Evolutionary conservation across 371 early-diverging fungal genomes (phyloP).

Genomic region (Mucor saturninus): DNA sequence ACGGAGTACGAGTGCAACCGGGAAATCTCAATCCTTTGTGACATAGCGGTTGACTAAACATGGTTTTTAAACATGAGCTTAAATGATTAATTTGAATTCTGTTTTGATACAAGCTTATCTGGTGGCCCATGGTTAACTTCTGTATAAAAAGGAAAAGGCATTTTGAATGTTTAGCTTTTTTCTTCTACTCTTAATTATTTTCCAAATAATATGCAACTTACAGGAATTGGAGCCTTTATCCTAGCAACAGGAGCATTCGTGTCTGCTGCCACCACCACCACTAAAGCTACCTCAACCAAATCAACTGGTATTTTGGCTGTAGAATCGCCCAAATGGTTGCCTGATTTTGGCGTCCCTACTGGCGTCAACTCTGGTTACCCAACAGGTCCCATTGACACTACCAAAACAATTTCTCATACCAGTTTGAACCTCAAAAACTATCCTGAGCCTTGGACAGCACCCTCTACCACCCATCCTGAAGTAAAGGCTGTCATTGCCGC

Average conservation of each 20-base stretch:
- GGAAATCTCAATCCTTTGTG: too few species aligned
- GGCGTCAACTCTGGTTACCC: conserved; percentile 43
- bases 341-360: conserved; percentile 31
- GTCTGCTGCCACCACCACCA: conserved; percentile 29
- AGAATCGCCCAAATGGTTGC: conserved; percentile 49
- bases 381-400: conserved; percentile 31
- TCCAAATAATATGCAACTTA: conserved; percentile 23
- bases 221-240: conserved; percentile 30
- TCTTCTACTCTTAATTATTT: not conserved
- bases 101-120: too few species aligned
- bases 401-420: conserved; percentile 22
- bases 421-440: conserved; percentile 28
- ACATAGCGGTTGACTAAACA: not conserved
- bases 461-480: conserved; percentile 38
- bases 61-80: not conserved
- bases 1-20: conserved; percentile 1
- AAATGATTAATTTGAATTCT: too few species aligned
- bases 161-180: not conserved
- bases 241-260: conserved; percentile 35
- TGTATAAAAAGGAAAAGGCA: not conserved
- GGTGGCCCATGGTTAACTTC: not conserved
- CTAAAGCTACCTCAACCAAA: conserved; percentile 13
- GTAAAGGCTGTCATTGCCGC: conserved; percentile 44
- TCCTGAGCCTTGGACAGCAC: conserved; percentile 45
- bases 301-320: conserved; percentile 37